These are phyloP conservation scores for Cladosporium colombiae DNA, from an alignment of 2,329 filamentous ascomycete genomes.

Conservation along the genomic window DNA sequence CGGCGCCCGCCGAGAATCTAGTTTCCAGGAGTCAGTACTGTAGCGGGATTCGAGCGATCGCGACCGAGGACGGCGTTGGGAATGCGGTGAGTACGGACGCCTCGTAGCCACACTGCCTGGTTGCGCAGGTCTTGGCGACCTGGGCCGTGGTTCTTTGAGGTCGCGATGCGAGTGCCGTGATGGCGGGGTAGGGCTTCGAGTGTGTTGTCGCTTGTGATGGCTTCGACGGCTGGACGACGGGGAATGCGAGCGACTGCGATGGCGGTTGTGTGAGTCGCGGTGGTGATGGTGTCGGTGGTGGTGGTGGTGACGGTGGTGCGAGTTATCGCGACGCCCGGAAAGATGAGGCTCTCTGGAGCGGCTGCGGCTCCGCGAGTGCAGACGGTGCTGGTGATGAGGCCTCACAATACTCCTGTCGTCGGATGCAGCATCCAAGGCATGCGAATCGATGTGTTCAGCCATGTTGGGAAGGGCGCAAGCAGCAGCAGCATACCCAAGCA, in stretches of 20 bases:
- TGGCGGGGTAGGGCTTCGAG: slow-evolving; percentile 34
- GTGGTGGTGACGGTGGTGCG: slow-evolving; percentile 20
- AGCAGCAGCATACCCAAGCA: background rate
- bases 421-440: background rate
- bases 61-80: slow-evolving; percentile 40
- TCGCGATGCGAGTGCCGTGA: slow-evolving; percentile 25
- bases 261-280: slow-evolving; percentile 28
- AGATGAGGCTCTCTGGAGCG: slow-evolving; percentile 10
- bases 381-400: slow-evolving; percentile 11
- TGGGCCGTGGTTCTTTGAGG: slow-evolving; percentile 37
- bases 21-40: slow-evolving; percentile 34
- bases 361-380: slow-evolving; percentile 11
- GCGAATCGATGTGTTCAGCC: background rate
- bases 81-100: slow-evolving; percentile 37
- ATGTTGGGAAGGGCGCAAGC: slow-evolving; percentile 1
- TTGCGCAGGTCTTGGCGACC: slow-evolving; percentile 35
- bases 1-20: slow-evolving; percentile 24
- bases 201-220: slow-evolving; percentile 25
- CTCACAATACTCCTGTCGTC: background rate
- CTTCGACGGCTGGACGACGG: slow-evolving; percentile 23
- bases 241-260: slow-evolving; percentile 26
- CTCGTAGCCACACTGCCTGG: slow-evolving; percentile 27
- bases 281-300: slow-evolving; percentile 22
- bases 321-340: slow-evolving; percentile 15
- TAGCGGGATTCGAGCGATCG: slow-evolving; percentile 44